Evolutionary conservation across 306 rosid genomes (phyloP), one percentile per base, ranked within the genome.

Genomic region (Sicyos edulis): DNA sequence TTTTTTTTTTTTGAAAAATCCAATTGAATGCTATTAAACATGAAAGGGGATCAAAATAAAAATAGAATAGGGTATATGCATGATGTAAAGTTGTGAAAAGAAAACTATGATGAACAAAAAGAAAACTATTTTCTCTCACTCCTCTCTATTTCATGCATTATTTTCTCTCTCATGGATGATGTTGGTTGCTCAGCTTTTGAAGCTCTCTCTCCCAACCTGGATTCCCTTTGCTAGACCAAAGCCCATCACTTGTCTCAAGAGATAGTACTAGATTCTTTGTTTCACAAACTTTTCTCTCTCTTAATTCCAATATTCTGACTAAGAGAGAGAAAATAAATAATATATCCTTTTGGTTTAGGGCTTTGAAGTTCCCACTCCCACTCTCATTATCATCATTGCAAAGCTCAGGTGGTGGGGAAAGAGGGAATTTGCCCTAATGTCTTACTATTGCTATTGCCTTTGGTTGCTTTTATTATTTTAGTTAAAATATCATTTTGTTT

Each of bases 211-310:
- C 81, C 84, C 85, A 85, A 85, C 86, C 85, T 80, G 84, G 91
- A 91, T 88, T 88, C 97, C 83, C 87, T 81, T 76, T 85, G 88
- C 74, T 81, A 80, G 78, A 73, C 72, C 78, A 75, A 81, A 86
- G 73, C 89, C 86, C 89, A 56, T 85, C 96, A 83, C 97, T 83
- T 83, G 86, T 79, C 81, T 89, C 92, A 76, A 89, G 87, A 84
- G 84, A 88, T 84, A 76, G 88, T 86, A 88, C 87, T 78, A 82
- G 85, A 82, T 84, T 88, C 85, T 91, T 64, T 85, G 82, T 81
- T 80, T 44, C 72, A 66, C 77, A 71, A 83, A 77, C 92, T 80
- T 84, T 88, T 69, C 72, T 84, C 78, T 79, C 55, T 79, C 89
- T 76, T 78, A 19, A 64, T 10, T 19, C n/a, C 52, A 17, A 17